phyloP scores from a whole-genome alignment of 2,329 filamentous ascomycete genomes.

The Microcyclosporella mali region DNA sequence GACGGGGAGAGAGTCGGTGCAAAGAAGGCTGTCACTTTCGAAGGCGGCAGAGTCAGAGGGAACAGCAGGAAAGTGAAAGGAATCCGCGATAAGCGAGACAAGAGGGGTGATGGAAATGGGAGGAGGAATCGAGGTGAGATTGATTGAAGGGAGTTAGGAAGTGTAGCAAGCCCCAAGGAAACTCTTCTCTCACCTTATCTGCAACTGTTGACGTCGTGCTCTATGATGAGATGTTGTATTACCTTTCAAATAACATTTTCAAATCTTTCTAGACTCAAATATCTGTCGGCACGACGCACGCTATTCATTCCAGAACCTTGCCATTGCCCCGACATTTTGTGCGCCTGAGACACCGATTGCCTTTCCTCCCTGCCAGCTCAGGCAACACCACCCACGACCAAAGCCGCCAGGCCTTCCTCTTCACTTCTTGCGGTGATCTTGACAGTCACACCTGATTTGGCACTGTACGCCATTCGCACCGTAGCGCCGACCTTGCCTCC shows the following conservation, averaged over 20 bases:
- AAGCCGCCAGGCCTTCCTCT: slow-evolving; percentile 79
- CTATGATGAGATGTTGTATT: too few species aligned
- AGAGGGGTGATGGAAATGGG: slow-evolving; percentile 29
- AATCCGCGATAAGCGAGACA: slow-evolving; percentile 32
- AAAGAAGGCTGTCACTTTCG: slow-evolving; percentile 23
- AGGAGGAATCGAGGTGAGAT: slow-evolving; percentile 19
- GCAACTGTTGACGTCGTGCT: too few species aligned
- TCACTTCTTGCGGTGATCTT: slow-evolving; percentile 91
- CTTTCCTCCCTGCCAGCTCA: too few species aligned
- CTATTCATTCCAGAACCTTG: too few species aligned
- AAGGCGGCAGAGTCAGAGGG: slow-evolving; percentile 28
- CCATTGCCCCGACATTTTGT: too few species aligned
- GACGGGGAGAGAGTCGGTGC: slow-evolving; percentile 2
- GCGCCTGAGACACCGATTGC: too few species aligned
- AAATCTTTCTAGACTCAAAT: too few species aligned
- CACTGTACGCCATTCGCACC: slow-evolving; percentile 88
- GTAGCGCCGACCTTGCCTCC: slow-evolving; percentile 83
- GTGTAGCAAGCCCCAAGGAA: too few species aligned
- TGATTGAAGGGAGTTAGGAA: not conserved
- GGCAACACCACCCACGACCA: slow-evolving; percentile 78
- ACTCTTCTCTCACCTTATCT: too few species aligned
- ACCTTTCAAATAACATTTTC: too few species aligned
- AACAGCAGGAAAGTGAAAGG: slow-evolving; percentile 32
- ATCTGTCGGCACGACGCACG: too few species aligned
- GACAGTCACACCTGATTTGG: slow-evolving; percentile 88